These are phyloP conservation scores for Fereydounia khargensis DNA, from an alignment of 1,284 basidiomycete genomes.

Conservation along the genomic window DNA sequence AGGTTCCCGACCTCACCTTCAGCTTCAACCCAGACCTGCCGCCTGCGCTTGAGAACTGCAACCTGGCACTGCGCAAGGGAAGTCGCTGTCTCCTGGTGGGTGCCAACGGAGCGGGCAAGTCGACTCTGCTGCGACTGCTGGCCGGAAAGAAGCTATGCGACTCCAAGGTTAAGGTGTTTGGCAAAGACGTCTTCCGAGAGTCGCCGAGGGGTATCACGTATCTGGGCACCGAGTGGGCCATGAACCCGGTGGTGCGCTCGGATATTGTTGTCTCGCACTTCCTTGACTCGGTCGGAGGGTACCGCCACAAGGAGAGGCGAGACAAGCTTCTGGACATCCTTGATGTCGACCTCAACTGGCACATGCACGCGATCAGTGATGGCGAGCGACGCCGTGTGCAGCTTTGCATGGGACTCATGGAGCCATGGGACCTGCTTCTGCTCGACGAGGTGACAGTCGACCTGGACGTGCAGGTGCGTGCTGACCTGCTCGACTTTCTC, in stretches of 20 bases:
- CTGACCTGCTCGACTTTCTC: constrained; percentile 84
- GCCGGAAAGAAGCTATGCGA: constrained; percentile 71
- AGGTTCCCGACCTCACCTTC: constrained; percentile 50
- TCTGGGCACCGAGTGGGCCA: constrained; percentile 76
- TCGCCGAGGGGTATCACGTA: constrained; percentile 64
- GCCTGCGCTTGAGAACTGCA: constrained; percentile 46
- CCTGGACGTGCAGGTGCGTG: constrained; percentile 92
- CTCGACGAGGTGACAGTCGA: constrained; percentile 98
- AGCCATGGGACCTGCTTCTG: constrained; percentile 86
- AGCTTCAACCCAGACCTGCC: constrained; percentile 30
- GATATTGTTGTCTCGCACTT: constrained; percentile 67
- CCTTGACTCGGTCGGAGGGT: constrained; percentile 79
- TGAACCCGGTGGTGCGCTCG: constrained; percentile 87
- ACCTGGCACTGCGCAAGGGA: constrained; percentile 40
- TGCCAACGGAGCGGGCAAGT: constrained; percentile 78
- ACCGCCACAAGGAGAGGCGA: constrained; percentile 83
- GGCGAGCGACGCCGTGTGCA: constrained; percentile 92
- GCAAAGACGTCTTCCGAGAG: constrained; percentile 52
- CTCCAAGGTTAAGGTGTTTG: constrained; percentile 46
- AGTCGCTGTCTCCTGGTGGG: constrained; percentile 53
- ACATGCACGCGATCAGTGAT: constrained; percentile 88
- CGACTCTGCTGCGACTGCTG: constrained; percentile 86
- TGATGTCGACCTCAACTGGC: constrained; percentile 75
- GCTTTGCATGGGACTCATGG: constrained; percentile 95
- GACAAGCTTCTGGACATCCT: constrained; percentile 84